Base-by-base conservation (phyloP, 2,329 filamentous ascomycete species). In the Bipolaris victoriae region DNA sequence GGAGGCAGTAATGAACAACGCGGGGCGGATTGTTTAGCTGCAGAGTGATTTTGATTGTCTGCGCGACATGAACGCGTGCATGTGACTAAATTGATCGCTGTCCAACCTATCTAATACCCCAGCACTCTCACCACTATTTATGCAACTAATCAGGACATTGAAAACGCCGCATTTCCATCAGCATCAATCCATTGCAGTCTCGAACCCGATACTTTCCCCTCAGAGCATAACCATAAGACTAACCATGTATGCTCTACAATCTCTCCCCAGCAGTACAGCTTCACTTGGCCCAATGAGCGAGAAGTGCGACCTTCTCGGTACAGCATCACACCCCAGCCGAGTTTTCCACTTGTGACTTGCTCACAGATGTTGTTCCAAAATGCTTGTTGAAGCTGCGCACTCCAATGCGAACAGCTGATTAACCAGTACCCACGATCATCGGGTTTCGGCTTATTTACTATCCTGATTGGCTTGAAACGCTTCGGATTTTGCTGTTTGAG, bases 351-450 rank as follows among this genome's bases (percentile, higher is more conserved):
- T 5, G 78, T 78, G 33, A 96, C 77, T 47, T 86, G 85, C 15
- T 87, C 82, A 5, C 79, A 79, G 22, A 92, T 76, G 49, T 84
- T 87, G 0, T 77, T 74, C 89, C 90, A 93, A 7, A 87, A 82
- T 2, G 81, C 77, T 15, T 79, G 72, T 48, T 84, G 83, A 3
- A 82, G 67, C 0, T 76, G 72, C 0, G 70, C 50, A 0, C 77
- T 70, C 89, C 89, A 92, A 1, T 64, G 49, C 0, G 76, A 69
- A 63, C 84, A 87, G 61, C 87, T 79, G 4, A 97, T 67, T 2
- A 81, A 74, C 93, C 93, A 97, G 75, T 90, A 87, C 0, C 92
- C 93, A 15, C 93, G 83, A 72, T 96, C 92, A 36, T 89, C 83
- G 0, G 77, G 76, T 2, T 81, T 76, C 1, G 89, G 76, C 0